These are phyloP conservation scores for Ilyonectria mors-panacis DNA, from an alignment of 2,329 filamentous ascomycete genomes.

Conservation along the genomic window DNA sequence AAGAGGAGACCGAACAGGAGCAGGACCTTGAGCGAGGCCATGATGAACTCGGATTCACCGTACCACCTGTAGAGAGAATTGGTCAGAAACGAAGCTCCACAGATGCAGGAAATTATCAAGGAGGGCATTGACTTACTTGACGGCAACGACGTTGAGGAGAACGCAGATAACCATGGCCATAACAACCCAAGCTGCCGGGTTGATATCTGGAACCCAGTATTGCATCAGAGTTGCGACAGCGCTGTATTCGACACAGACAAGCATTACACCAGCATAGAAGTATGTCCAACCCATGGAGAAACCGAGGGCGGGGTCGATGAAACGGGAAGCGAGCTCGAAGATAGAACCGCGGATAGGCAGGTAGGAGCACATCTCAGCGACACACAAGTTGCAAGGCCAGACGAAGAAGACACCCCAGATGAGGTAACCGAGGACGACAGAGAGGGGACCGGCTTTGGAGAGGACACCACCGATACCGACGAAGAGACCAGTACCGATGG, in stretches of 20 bases:
- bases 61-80: conserved; percentile 49
- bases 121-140: conserved; percentile 54
- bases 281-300: conserved; percentile 70
- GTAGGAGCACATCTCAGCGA: conserved; percentile 72
- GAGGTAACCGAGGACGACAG: conserved; percentile 61
- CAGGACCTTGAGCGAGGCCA: conserved; percentile 69
- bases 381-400: conserved; percentile 61
- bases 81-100: neutral
- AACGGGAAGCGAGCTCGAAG: conserved; percentile 68
- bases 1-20: conserved; percentile 69
- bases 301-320: conserved; percentile 70
- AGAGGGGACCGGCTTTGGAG: conserved; percentile 59
- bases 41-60: conserved; percentile 64
- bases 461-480: conserved; percentile 62
- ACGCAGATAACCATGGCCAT: conserved; percentile 63
- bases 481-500: conserved; percentile 63
- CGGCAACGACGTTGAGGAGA: conserved; percentile 62
- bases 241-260: conserved; percentile 62
- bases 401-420: conserved; percentile 62
- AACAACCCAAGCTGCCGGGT: conserved; percentile 65
- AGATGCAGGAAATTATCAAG: neutral
- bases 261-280: conserved; percentile 62
- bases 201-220: conserved; percentile 60
- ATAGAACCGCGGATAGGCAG: conserved; percentile 69
- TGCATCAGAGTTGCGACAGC: conserved; percentile 62